Conservation (phyloP, 176 grass and related monocot genomes). For the Aegilops umbellulata region DNA sequence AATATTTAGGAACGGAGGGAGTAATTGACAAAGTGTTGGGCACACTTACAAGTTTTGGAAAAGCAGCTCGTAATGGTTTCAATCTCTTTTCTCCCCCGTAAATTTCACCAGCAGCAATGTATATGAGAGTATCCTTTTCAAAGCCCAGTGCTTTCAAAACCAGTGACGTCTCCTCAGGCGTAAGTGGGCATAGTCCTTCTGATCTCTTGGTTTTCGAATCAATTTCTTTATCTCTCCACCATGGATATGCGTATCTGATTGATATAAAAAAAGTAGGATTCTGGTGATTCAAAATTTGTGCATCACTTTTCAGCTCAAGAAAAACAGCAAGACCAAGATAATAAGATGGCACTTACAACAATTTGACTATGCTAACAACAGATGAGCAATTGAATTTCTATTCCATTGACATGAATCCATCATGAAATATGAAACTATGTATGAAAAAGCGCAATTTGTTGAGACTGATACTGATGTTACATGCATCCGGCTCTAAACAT, state of each 20-base stretch:
- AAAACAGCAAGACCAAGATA: background rate
- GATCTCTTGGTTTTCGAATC: conserved; percentile 74
- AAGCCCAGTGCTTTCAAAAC: conserved; percentile 84
- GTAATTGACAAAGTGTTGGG: background rate
- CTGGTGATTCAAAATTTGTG: background rate
- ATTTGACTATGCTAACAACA: background rate
- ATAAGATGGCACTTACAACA: background rate
- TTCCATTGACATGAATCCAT: background rate
- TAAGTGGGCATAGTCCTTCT: conserved; percentile 92
- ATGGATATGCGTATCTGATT: conserved; percentile 92
- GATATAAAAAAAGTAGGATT: conserved; percentile 11
- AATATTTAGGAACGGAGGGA: too few species aligned
- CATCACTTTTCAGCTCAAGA: background rate
- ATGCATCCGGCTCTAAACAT: background rate
- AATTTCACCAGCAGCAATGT: conserved; percentile 88
- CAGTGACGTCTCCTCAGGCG: conserved; percentile 75
- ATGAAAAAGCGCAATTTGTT: background rate
- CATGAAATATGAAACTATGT: background rate
- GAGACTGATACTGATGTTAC: background rate
- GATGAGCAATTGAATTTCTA: background rate
- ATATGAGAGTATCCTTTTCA: conserved; percentile 61
- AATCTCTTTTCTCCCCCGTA: conserved; percentile 82
- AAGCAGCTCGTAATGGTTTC: conserved; percentile 52
- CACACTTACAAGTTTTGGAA: conserved; percentile 71
- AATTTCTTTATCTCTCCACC: conserved; percentile 99